Evolutionary conservation across 1,284 basidiomycete species (phyloP).

Genomic region (Puccinia hordei): DNA sequence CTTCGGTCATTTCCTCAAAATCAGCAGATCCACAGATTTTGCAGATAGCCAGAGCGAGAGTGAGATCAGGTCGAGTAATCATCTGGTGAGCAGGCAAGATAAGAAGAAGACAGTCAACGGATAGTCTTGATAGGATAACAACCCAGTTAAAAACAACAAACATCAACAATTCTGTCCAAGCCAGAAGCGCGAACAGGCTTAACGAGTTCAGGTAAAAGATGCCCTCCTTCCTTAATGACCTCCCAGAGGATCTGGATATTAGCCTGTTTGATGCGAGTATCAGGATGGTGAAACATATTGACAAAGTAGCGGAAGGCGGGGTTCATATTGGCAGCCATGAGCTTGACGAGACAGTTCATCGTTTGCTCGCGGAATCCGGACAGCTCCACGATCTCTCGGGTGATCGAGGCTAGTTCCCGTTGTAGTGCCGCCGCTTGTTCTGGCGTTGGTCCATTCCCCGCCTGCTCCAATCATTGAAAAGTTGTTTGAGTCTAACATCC

Average conservation of each 20-base stretch:
- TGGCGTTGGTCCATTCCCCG: background rate
- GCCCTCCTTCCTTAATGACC: conserved; percentile 47
- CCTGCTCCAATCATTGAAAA: background rate
- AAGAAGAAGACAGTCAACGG: too few species aligned
- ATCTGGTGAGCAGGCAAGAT: background rate
- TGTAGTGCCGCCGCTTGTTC: conserved; percentile 42
- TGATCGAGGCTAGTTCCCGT: conserved; percentile 45
- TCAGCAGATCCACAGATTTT: conserved; percentile 77
- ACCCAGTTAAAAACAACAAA: background rate
- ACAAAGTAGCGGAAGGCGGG: conserved; percentile 49
- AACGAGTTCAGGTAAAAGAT: conserved; percentile 29
- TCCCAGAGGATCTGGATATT: conserved; percentile 49
- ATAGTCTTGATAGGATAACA: too few species aligned
- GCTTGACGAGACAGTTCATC: conserved; percentile 42
- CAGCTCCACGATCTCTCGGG: conserved; percentile 39
- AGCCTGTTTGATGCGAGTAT: conserved; percentile 40
- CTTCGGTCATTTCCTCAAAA: conserved; percentile 74
- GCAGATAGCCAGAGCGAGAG: conserved; percentile 77
- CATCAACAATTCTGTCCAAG: conserved; percentile 43
- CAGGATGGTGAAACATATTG: conserved; percentile 50
- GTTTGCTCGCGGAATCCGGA: conserved; percentile 35
- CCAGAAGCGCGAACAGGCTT: conserved; percentile 31
- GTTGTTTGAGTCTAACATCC: background rate
- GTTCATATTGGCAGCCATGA: conserved; percentile 45
- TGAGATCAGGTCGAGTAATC: conserved; percentile 56